Evolutionary conservation across 495 filamentous ascomycete species (phyloP), one percentile per base, ranked within the genome.

Genomic region (Penicillium pancosmium): DNA sequence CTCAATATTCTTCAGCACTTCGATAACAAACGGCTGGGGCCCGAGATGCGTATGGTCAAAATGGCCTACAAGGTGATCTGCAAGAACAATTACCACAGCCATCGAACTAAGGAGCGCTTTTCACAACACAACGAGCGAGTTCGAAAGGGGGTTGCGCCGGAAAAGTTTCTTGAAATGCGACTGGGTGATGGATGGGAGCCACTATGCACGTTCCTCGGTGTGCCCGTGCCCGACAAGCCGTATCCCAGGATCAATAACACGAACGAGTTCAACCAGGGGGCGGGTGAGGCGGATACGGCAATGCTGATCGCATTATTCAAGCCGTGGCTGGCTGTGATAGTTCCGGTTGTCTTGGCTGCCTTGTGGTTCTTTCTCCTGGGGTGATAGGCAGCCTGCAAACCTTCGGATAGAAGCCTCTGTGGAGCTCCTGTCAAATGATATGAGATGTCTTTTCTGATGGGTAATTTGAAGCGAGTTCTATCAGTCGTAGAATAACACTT

Each of bases 201-300:
- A 35, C 64, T 73, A 27, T 74, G 70, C 27, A 56, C 60, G 5
- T 75, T 75, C 50, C 59, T 73, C 7, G 63, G 59, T 4, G 55
- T 62, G 25, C 63, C 66, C 8, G 60, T 65, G n/a, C 71, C 70
- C 11, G 50, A 56, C 33, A 43, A 40, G 31, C 66, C 63, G 1
- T 70, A 69, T 55, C 70, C 69, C 35, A 55, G 57, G 35, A 57
- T 56, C 36, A 71, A 74, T 36, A 67, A 64, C 13, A 58, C 61
- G 5, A 54, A 55, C 6, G 49, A 64, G 35, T 73, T 73, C 55
- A 52, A 60, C 19, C 43, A 61, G 36, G 50, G 61, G 21, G 52
- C 52, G 10, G 15, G 19, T 12, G 36, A 54, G 15, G 52, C 52
- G 4, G 52, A 54, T 40, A 27, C 33, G 9, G 19, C 19, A 11